Percentiles rank a stretch among this genome's conserved stretches.
Evolutionary conservation across 2,329 filamentous ascomycete species (phyloP).

Genomic region (Trichoderma brevicompactum): DNA sequence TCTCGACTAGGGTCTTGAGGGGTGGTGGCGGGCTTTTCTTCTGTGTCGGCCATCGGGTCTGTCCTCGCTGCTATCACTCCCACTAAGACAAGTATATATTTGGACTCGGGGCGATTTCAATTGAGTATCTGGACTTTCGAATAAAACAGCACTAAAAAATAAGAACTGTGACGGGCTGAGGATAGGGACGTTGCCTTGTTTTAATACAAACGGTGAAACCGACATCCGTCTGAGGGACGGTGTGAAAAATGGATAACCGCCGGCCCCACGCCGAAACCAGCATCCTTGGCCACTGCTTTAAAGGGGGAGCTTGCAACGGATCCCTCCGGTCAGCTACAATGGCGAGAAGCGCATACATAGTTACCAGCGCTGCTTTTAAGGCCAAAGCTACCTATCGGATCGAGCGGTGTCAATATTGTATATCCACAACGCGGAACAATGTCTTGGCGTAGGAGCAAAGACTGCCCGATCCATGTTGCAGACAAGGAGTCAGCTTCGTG

Average conservation of each 20-base stretch:
- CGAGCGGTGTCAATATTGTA: not conserved
- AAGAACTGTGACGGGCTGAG: not conserved
- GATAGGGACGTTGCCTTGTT: not conserved
- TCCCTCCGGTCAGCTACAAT: conserved; percentile 3
- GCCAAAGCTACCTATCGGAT: not conserved
- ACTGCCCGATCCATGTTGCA: not conserved
- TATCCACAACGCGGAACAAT: not conserved
- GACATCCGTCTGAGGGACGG: conserved; percentile 27
- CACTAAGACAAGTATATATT: not conserved
- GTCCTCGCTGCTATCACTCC: not conserved
- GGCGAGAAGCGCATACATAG: conserved; percentile 19
- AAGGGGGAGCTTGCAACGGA: conserved; percentile 1
- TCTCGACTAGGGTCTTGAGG: conserved; percentile 23
- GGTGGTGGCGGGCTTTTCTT: not conserved
- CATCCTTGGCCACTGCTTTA: conserved; percentile 6
- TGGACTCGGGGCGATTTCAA: not conserved
- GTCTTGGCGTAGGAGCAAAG: not conserved
- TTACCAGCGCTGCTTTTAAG: conserved; percentile 7
- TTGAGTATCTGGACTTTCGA: not conserved
- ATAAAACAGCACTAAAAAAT: not conserved
- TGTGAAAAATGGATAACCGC: conserved; percentile 21
- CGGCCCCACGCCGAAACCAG: conserved; percentile 26
- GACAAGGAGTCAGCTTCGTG: not conserved
- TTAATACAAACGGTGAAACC: conserved; percentile 21
- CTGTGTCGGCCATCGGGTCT: conserved; percentile 11